phyloP scores from a whole-genome alignment of 1,284 basidiomycete species.

The Neotropicomus parvogracilis region DNA sequence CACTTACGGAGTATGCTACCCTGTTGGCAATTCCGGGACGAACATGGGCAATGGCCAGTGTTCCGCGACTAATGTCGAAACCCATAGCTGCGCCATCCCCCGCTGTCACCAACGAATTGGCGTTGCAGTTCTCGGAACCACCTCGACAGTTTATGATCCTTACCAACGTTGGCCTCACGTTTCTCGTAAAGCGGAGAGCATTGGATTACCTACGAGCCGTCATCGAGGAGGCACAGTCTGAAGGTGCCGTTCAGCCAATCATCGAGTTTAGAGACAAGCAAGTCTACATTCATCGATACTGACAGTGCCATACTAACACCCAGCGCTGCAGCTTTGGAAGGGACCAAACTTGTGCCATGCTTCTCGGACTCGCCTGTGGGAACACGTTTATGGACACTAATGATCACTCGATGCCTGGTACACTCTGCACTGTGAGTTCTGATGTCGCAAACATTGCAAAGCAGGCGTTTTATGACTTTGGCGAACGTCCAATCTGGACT shows the following conservation, averaged over 20 bases:
- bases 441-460: constrained; percentile 70
- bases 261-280: constrained; percentile 73
- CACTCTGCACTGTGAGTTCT: constrained; percentile 49
- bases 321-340: constrained; percentile 65
- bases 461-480: constrained; percentile 80
- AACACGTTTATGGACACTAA: constrained; percentile 66
- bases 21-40: constrained; percentile 74
- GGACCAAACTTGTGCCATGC: constrained; percentile 88
- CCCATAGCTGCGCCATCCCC: constrained; percentile 44
- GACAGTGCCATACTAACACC: constrained; percentile 6
- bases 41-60: constrained; percentile 77
- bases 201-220: constrained; percentile 78
- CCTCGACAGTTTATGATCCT: constrained; percentile 81
- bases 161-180: constrained; percentile 80
- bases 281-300: constrained; percentile 12
- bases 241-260: constrained; percentile 65
- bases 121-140: constrained; percentile 70
- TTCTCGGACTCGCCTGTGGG: constrained; percentile 75
- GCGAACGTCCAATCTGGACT: constrained; percentile 75
- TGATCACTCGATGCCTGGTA: constrained; percentile 46
- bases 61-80: constrained; percentile 38
- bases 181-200: constrained; percentile 80
- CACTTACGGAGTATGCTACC: constrained; percentile 72
- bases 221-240: constrained; percentile 66
- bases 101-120: constrained; percentile 71